phyloP scores from a whole-genome alignment of 345 rosid species.

The Cardamine chenopodiifolia region DNA sequence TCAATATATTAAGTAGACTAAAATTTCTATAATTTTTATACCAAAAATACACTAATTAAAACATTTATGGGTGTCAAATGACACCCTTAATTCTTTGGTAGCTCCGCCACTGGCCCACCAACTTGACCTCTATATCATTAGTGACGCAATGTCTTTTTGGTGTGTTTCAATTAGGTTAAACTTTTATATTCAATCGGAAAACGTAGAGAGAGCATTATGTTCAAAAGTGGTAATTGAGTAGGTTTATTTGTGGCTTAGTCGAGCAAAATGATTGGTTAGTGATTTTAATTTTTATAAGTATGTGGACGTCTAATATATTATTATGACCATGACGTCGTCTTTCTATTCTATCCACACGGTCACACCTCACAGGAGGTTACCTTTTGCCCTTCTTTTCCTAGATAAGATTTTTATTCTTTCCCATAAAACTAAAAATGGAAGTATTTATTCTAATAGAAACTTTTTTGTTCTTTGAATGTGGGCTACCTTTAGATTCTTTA shows the following conservation, averaged over 20 bases:
- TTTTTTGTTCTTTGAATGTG: conserved; percentile 32
- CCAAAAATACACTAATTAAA: too few species aligned
- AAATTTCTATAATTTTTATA: too few species aligned
- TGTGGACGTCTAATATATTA: conserved; percentile 13
- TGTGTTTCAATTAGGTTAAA: conserved; percentile 28
- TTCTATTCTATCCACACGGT: conserved; percentile 12
- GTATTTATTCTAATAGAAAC: background rate
- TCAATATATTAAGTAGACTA: too few species aligned
- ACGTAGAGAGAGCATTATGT: background rate
- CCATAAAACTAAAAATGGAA: background rate
- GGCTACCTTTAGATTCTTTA: conserved; percentile 34
- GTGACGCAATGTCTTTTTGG: conserved; percentile 31
- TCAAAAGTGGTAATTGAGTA: conserved; percentile 12
- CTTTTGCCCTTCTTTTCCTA: conserved; percentile 13
- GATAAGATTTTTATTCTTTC: background rate
- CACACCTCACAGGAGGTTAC: background rate
- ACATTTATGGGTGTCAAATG: too few species aligned
- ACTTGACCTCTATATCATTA: conserved; percentile 17
- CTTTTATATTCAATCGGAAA: background rate
- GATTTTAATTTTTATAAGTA: background rate
- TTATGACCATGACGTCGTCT: conserved; percentile 14
- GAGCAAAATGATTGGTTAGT: conserved; percentile 30
- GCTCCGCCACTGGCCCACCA: too few species aligned
- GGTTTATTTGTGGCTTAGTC: conserved; percentile 37
- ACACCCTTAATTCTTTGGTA: too few species aligned